Evolutionary conservation across 1,284 basidiomycete genomes (phyloP).

Genomic region (Sporisorium scitamineum): DNA sequence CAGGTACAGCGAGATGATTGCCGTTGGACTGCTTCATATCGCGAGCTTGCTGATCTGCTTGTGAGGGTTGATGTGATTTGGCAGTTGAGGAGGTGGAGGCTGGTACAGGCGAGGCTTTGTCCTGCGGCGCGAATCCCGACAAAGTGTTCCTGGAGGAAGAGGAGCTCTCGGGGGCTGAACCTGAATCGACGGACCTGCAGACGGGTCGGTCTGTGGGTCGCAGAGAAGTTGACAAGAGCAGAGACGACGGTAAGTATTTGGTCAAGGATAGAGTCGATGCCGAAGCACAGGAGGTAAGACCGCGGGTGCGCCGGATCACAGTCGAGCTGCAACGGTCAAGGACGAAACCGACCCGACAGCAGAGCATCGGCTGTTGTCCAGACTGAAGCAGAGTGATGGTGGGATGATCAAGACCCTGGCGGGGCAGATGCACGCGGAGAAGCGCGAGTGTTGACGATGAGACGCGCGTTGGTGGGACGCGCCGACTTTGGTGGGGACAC

Average conservation of each 20-base stretch:
- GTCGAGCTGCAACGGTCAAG: background rate
- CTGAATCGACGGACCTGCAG: slow-evolving; percentile 37
- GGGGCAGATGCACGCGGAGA: background rate
- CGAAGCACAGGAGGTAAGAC: background rate
- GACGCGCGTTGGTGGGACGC: slow-evolving; percentile 4
- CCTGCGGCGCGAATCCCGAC: slow-evolving; percentile 34
- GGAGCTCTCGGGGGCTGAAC: slow-evolving; percentile 33
- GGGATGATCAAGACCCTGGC: background rate
- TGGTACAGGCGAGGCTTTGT: slow-evolving; percentile 36
- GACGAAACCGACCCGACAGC: background rate
- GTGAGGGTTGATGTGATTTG: slow-evolving; percentile 7
- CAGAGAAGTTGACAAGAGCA: background rate
- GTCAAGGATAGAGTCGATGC: background rate
- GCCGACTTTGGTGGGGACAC: slow-evolving; percentile 7
- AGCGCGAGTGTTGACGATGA: background rate
- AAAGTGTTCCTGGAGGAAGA: slow-evolving; percentile 23
- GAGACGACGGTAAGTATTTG: background rate
- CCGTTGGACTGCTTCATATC: slow-evolving; percentile 39
- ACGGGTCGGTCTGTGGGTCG: slow-evolving; percentile 24
- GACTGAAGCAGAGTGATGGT: background rate
- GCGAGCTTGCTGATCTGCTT: slow-evolving; percentile 14
- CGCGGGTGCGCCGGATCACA: background rate
- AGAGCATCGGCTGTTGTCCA: background rate
- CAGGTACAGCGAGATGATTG: slow-evolving; percentile 29
- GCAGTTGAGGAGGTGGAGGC: slow-evolving; percentile 20